phyloP scores from a whole-genome alignment of 805 yeast species.

The Metschnikowia gruessii region DNA sequence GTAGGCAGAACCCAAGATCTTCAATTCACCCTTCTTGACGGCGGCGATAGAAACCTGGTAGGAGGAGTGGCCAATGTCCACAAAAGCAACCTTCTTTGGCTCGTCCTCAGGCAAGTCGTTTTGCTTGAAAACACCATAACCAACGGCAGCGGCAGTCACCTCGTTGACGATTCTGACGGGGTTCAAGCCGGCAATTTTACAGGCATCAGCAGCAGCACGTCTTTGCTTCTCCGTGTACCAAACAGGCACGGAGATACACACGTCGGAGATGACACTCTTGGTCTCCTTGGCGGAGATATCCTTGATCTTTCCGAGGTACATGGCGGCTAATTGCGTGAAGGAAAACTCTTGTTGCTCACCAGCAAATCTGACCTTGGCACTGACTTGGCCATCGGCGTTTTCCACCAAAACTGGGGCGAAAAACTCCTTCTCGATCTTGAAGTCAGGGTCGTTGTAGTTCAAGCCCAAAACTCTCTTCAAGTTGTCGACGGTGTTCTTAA shows the following conservation, averaged over 20 bases:
- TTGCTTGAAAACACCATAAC: slow-evolving; percentile 96
- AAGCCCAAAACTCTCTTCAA: slow-evolving; percentile 91
- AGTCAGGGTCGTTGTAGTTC: slow-evolving; percentile 69
- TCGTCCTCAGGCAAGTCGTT: slow-evolving; percentile 93
- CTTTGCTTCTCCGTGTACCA: slow-evolving; percentile 98
- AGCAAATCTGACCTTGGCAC: slow-evolving; percentile 79
- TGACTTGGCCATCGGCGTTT: slow-evolving; percentile 68
- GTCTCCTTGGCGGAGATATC: slow-evolving; percentile 77
- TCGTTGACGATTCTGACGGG: slow-evolving; percentile 98
- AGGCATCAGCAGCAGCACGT: slow-evolving; percentile 93
- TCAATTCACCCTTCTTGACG: slow-evolving; percentile 94
- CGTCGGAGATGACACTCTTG: slow-evolving; percentile 77
- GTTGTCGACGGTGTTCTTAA: slow-evolving; percentile 94
- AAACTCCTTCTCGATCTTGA: slow-evolving; percentile 68
- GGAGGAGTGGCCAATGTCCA: slow-evolving; percentile 96
- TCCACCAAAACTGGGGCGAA: slow-evolving; percentile 71
- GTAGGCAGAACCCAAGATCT: slow-evolving; percentile 85
- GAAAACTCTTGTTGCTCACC: slow-evolving; percentile 78
- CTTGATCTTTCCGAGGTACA: slow-evolving; percentile 91
- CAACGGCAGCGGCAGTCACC: slow-evolving; percentile 97
- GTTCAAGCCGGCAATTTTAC: slow-evolving; percentile 92
- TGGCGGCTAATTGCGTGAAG: slow-evolving; percentile 88
- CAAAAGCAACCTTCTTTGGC: slow-evolving; percentile 85
- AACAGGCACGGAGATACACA: slow-evolving; percentile 91
- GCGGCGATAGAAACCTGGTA: slow-evolving; percentile 87